Evolutionary conservation across 345 rosid species (phyloP).

Genomic region (rapeseed (Brassica napus)): Da-Ae NC_063451.1:26854001-26854500

Average conservation of each 20-base stretch:
- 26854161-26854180: too few relatives aligned
- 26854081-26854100: constrained; percentile 85
- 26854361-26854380: constrained; percentile 53
- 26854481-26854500: constrained; percentile 71
- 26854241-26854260: constrained; percentile 85
- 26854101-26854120: too few relatives aligned
- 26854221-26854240: constrained; percentile 90
- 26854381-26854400: constrained; percentile 74
- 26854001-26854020: constrained; percentile 80
- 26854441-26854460: constrained; percentile 71
- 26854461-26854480: constrained; percentile 55
- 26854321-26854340: constrained; percentile 87
- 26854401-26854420: constrained; percentile 85
- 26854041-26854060: constrained; percentile 92
- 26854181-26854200: too few relatives aligned
- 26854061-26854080: constrained; percentile 92
- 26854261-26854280: constrained; percentile 97
- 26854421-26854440: constrained; percentile 70
- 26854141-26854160: too few relatives aligned
- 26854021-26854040: constrained; percentile 81
- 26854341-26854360: constrained; percentile 58
- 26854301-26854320: constrained; percentile 77
- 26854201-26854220: constrained; percentile 39
- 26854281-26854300: constrained; percentile 70
- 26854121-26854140: too few relatives aligned